These are phyloP conservation scores for Echria macrotheca DNA, from an alignment of 495 filamentous ascomycete species.

Conservation along the genomic window DNA sequence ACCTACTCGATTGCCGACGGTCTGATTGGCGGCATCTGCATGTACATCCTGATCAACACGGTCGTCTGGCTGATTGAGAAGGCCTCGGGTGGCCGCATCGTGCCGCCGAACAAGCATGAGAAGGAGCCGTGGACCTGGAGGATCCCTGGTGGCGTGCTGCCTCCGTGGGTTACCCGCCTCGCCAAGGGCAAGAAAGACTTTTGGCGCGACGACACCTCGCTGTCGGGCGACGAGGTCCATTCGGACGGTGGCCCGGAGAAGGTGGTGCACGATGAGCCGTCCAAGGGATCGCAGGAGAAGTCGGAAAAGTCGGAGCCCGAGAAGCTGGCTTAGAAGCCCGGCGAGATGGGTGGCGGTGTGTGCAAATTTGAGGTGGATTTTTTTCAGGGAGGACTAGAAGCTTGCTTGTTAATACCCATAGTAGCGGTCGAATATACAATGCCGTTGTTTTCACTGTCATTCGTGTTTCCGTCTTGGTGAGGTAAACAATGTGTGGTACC, in stretches of 20 bases:
- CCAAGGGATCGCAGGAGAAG: not conserved
- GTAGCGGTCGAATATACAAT: no score
- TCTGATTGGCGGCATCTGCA: constrained; percentile 67
- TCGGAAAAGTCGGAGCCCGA: not conserved
- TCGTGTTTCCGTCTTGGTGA: no score
- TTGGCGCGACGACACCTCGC: constrained; percentile 14
- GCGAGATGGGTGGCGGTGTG: not conserved
- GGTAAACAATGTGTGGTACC: no score
- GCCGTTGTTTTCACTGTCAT: no score
- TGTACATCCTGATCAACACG: constrained; percentile 65
- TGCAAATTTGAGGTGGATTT: not conserved
- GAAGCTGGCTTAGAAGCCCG: constrained; percentile 1
- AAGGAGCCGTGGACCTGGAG: constrained; percentile 71
- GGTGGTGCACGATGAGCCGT: constrained; percentile 7
- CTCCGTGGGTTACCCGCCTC: constrained; percentile 61
- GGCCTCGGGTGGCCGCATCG: constrained; percentile 58
- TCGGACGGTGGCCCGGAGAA: not conserved
- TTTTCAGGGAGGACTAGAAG: no score
- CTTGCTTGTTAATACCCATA: no score
- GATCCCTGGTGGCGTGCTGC: constrained; percentile 61
- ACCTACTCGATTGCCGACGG: constrained; percentile 76
- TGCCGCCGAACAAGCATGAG: constrained; percentile 63
- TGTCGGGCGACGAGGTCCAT: constrained; percentile 7
- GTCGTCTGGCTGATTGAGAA: constrained; percentile 60
- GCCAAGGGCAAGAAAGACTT: constrained; percentile 51